Base-by-base conservation (phyloP, 164 flowering plant species). In the Protea cynaroides region DNA sequence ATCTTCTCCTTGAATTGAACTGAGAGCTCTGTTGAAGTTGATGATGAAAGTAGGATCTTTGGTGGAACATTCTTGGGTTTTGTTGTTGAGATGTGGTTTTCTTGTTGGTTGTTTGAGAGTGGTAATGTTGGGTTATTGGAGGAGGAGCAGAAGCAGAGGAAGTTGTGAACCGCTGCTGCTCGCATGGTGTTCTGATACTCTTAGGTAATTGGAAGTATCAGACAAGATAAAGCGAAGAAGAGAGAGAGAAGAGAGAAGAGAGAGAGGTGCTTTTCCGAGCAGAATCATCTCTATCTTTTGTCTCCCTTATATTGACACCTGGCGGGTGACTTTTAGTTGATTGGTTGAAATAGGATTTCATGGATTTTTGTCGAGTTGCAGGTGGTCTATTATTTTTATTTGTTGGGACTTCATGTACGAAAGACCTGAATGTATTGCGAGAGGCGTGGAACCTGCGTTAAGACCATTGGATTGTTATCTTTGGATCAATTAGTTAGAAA, bases 1-100 rank as follows among this genome's bases (percentile, higher is more conserved):
- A 94, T 79, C 61, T 89, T 94, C 64, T 94, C 99, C 62, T 91
- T 84, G 89, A 91, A 75, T 69, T 84, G 81, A 67, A 69, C 72
- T 65, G 92, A 75, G 67, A 90, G 63, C 24, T 77, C 69, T 14
- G 71, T 17, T 22, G 82, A 78, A 29, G 76, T 62, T 66, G 81
- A 72, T 8, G 79, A 19, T 69, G 75, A 83, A 69, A 79, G 86
- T 29, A 96, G 86, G 75, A 82, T 78, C 11, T 75, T 76, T 1
- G 81, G 80, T 62, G 80, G 77, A 54, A 79, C 71, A 53, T 72
- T 73, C 61, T 73, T 81, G 69, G 88, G 85, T 71, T 84, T 87
- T 40, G 86, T 51, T 53, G 78, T 23, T 50, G 63, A 71, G 36
- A 62, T 70, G 25, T 55, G 24, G 72, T 49, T 71, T 59, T 70